Percentiles rank a stretch among this genome's conserved stretches.
Evolutionary conservation across 768 basidiomycete genomes (phyloP).

Genomic region (Kwoniella shandongensis): DNA sequence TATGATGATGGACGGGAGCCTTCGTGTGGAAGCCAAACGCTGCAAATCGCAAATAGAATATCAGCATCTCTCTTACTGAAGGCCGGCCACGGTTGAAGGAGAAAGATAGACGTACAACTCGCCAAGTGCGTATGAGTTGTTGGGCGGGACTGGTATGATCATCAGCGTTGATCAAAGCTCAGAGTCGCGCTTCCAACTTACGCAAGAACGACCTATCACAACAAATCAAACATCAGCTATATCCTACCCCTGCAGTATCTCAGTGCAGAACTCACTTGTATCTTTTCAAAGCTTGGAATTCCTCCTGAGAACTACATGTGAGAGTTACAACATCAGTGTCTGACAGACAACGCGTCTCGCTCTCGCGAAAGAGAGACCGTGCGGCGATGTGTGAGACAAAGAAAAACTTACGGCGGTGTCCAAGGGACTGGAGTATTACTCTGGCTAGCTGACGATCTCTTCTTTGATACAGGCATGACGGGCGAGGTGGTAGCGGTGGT

Average conservation of each 20-base stretch:
- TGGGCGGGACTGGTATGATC: conserved; percentile 8
- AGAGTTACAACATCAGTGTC: not conserved
- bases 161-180: no score
- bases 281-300: conserved; percentile 6
- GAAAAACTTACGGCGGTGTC: conserved; percentile 11
- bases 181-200: conserved; percentile 2
- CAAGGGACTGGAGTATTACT: not conserved
- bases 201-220: conserved; percentile 14
- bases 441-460: not conserved
- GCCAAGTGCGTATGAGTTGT: conserved; percentile 9
- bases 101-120: conserved; percentile 10
- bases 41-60: not conserved
- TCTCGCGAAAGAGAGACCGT: not conserved
- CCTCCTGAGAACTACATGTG: conserved; percentile 8
- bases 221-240: not conserved
- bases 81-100: no score
- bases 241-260: no score
- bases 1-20: not conserved
- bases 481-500: no score
- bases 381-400: not conserved
- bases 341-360: not conserved
- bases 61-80: no score
- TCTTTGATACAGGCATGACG: not conserved
- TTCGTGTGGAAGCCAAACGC: conserved; percentile 19
- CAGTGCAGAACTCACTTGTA: conserved; percentile 12